Percentiles rank a stretch among this genome's conserved stretches.
Evolutionary conservation across 1,139 yeast species (phyloP).

Genomic region (Hanseniaspora uvarum): DNA sequence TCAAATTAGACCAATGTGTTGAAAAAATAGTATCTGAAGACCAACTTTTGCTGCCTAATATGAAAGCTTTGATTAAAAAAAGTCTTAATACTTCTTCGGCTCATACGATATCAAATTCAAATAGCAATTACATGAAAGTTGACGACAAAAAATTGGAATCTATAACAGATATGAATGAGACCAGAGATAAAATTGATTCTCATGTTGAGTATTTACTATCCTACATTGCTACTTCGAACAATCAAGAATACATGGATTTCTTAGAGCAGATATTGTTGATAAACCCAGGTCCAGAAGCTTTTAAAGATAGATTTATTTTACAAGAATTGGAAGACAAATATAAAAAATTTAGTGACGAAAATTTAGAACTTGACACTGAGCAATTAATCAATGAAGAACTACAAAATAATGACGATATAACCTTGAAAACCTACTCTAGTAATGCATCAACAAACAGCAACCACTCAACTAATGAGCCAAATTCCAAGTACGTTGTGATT

Average conservation of each 20-base stretch:
- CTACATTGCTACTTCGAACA: constrained; percentile 9
- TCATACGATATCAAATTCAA: not conserved
- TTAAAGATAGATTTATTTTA: constrained; percentile 14
- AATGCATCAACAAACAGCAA: not conserved
- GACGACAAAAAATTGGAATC: constrained; percentile 15
- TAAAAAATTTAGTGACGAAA: not conserved
- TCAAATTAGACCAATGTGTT: constrained; percentile 12
- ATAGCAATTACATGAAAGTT: constrained; percentile 1
- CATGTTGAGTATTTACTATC: constrained; percentile 14
- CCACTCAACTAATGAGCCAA: not conserved
- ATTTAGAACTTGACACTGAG: not conserved
- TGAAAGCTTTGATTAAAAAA: constrained; percentile 10
- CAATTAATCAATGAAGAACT: constrained; percentile 5
- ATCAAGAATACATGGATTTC: constrained; percentile 9
- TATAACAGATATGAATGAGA: constrained; percentile 5
- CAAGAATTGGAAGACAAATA: constrained; percentile 12
- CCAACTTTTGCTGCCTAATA: constrained; percentile 7
- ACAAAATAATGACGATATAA: constrained; percentile 2
- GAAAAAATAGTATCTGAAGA: constrained; percentile 16
- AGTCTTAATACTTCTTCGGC: constrained; percentile 1
- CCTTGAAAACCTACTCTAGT: not conserved
- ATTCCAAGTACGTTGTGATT: constrained; percentile 9
- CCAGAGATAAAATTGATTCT: constrained; percentile 14
- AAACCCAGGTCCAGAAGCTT: constrained; percentile 14
- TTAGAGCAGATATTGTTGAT: constrained; percentile 13